A percentile compares a stretch with the other conserved stretches of the same genome.
These are phyloP conservation scores for Pyricularia sp. DNA, from an alignment of 2,329 filamentous ascomycete species.

Conservation along the genomic window DNA sequence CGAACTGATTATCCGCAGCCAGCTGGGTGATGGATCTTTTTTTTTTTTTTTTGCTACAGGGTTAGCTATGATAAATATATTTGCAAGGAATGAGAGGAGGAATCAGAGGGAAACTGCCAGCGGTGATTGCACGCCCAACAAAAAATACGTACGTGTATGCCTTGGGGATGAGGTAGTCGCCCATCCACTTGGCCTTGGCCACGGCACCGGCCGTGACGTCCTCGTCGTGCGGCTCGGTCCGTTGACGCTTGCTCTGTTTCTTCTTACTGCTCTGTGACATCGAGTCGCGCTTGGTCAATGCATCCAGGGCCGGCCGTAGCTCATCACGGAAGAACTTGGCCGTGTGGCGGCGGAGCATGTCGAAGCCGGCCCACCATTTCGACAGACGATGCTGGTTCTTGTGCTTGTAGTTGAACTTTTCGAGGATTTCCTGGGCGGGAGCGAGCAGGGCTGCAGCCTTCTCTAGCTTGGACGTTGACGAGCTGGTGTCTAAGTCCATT, in stretches of 20 bases:
- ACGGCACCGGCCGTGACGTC: neutral
- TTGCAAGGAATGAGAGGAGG: neutral
- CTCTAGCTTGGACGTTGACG: constrained; percentile 3
- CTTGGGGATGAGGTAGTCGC: constrained; percentile 26
- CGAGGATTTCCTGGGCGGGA: constrained; percentile 46
- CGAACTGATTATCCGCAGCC: constrained; percentile 63
- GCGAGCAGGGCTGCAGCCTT: constrained; percentile 21
- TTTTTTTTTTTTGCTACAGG: neutral
- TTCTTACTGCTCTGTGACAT: neutral
- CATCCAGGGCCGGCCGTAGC: constrained; percentile 12
- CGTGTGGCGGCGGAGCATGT: constrained; percentile 59
- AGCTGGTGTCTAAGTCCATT: neutral
- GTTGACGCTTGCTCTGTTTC: neutral
- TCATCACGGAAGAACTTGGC: constrained; percentile 38
- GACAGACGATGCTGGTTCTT: constrained; percentile 79
- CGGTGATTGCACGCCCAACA: no score
- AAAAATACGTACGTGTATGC: constrained; percentile 32
- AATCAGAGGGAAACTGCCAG: neutral
- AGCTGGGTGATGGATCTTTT: constrained; percentile 57
- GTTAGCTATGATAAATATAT: neutral
- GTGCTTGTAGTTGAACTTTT: constrained; percentile 73
- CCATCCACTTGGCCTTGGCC: constrained; percentile 27
- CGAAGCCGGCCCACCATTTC: constrained; percentile 72
- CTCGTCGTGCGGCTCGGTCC: neutral
- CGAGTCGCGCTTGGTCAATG: constrained; percentile 7